Evolutionary conservation across 768 basidiomycete genomes (phyloP).

Genomic region (Kwoniella mangroviensis): DNA sequence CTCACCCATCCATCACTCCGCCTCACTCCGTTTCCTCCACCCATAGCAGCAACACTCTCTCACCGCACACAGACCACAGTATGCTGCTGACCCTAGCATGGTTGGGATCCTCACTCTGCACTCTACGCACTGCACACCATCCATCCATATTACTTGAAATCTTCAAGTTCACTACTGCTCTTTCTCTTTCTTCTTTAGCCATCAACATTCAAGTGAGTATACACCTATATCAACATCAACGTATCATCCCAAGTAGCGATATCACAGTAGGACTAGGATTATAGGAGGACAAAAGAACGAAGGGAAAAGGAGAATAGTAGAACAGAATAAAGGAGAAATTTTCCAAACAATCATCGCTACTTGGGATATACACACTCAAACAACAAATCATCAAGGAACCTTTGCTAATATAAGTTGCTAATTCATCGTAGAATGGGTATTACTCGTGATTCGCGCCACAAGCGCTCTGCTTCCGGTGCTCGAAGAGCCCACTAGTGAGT

Average conservation of each 20-base stretch:
- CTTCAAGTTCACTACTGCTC: not conserved
- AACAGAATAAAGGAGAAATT: not conserved
- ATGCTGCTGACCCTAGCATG: not conserved
- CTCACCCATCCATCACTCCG: not conserved
- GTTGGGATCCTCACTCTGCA: slow-evolving; percentile 1
- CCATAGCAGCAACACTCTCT: not conserved
- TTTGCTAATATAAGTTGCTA: not conserved
- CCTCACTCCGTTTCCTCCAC: not conserved
- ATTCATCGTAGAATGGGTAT: slow-evolving; percentile 69
- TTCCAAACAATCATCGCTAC: not conserved
- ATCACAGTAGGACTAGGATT: not conserved
- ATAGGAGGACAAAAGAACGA: not conserved
- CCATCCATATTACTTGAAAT: slow-evolving; percentile 13
- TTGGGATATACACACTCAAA: slow-evolving; percentile 7
- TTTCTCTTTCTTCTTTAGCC: slow-evolving; percentile 19
- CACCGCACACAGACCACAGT: not conserved
- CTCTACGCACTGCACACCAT: slow-evolving; percentile 6
- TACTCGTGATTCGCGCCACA: slow-evolving; percentile 94
- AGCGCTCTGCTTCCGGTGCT: slow-evolving; percentile 81
- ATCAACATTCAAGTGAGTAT: slow-evolving; percentile 33
- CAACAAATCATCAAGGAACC: not conserved
- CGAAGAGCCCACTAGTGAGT: slow-evolving; percentile 56
- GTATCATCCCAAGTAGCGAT: slow-evolving; percentile 8
- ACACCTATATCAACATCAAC: not conserved
- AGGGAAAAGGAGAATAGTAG: not conserved